Evolutionary conservation across 179 eudicot species (phyloP).

Genomic region (Carnegiea gigantea): DNA sequence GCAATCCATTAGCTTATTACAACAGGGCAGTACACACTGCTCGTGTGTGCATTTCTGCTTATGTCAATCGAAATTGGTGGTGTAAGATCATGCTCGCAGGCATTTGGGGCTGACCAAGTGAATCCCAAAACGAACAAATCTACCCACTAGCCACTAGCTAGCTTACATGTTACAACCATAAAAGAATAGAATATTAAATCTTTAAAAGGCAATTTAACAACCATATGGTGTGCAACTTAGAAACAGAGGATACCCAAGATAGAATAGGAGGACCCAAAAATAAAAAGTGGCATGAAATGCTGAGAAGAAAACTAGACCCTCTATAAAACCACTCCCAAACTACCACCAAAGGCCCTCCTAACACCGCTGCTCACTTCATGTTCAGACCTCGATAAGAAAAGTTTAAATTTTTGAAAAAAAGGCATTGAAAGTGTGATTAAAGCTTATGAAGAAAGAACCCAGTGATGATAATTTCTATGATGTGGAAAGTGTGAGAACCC

Average conservation of each 20-base stretch:
- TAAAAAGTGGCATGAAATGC: conserved; percentile 47
- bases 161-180: not conserved
- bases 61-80: too few relatives aligned
- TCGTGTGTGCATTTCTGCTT: too few relatives aligned
- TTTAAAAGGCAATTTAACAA: conserved; percentile 12
- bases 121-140: conserved; percentile 7
- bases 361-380: conserved; percentile 23
- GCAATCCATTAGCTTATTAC: too few relatives aligned
- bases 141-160: not conserved
- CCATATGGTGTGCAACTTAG: not conserved
- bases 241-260: conserved; percentile 42
- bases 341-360: conserved; percentile 21
- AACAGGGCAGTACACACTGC: too few relatives aligned
- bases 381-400: not conserved
- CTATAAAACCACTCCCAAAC: conserved; percentile 28
- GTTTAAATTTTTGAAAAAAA: not conserved
- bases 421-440: conserved; percentile 4
- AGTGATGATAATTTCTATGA: conserved; percentile 70
- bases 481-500: conserved; percentile 74
- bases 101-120: not conserved
- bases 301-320: conserved; percentile 30
- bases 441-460: conserved; percentile 77
- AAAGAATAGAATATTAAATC: not conserved
- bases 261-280: conserved; percentile 52
- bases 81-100: not conserved